Base-by-base conservation (phyloP, 2,329 filamentous ascomycete species). In the Colletotrichum cereale region DNA sequence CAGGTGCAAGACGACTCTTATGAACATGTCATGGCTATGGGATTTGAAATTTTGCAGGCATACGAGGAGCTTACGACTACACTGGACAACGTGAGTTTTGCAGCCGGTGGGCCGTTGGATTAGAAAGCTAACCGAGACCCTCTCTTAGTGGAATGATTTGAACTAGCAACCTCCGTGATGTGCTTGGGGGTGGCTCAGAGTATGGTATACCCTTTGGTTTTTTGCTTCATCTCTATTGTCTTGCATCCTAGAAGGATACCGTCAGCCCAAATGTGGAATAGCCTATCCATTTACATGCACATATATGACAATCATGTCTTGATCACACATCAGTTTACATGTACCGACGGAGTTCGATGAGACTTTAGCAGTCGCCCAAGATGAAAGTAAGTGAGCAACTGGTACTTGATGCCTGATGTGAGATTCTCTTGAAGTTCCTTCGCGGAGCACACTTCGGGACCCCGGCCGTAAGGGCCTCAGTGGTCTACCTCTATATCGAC, bases 61-160 rank as follows among this genome's bases (percentile, higher is more conserved):
- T 97, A 95, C 80, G 94, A 97, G 77, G 93, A 97, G 80, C 88
- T 96, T 64, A 93, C 90, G 71, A 88, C 87, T 74, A 89, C 92
- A 26, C 82, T 84, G 3, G 87, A 88, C 24, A 85, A 82, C 78
- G 86, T 88, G 70, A 81, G 84, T 82, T n/a, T 24, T n/a, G 18
- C 2, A 14, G 16, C 6, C 31, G 31, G 24, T 10, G 1, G 31
- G 8, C 38, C 10, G 14, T 24, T 14, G 16, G 7, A 8, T 11
- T 12, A 10, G 1, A 34, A 44, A 34, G 62, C 63, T 73, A 50
- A 73, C 38, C 6, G 8, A 31, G n/a, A 14, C 3, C 14, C 34
- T 21, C 2, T 42, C 26, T 14, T 36, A 74, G 72, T 74, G 72
- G 72, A 56, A 31, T 62, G 72, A 73, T 58, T 58, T 74, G 72